Evolutionary conservation across 768 basidiomycete genomes (phyloP), one percentile per base, ranked within the genome.

Genomic region (Naganishia vishniacii): DNA sequence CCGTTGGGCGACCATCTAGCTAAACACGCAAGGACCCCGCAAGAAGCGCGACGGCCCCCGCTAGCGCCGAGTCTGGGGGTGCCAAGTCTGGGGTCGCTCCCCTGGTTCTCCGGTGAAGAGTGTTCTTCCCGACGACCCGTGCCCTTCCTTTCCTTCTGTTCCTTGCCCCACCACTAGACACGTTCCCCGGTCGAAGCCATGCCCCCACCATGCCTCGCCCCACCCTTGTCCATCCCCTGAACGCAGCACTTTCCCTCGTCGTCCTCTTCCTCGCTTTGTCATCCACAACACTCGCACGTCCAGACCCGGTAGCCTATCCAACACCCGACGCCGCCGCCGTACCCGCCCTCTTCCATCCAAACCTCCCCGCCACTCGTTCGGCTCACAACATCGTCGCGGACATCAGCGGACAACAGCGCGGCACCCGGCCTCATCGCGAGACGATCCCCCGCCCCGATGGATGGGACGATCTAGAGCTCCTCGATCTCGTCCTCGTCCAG

Each of bases 401-500:
- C 6, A 40, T 65, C 23, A 61, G 58, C 16, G 47, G n/a, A 25
- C 59, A 62, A 18, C 34, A 48, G 31, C 34, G 31, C 5, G 18
- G 42, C 16, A 51, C 42, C 15, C 28, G 48, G 31, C 34, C 47
- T 48, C 48, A 29, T 13, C 31, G 26, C 4, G 28, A 41, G 31
- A 34, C 53, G 9, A 40, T 56, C 4, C 34, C 53, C n/a, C 53
- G 53, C 11, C 62, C 62, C 20, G 48, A 42, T 29, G 62, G 62
- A 16, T 63, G 48, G 48, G 62, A 63, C 45, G 84, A 87, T 62
- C 80, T 85, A 20, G 82, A 86, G 53, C 79, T 94, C 12, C 77
- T 91, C 65, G 88, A 94, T 71, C 83, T 89, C 61, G 88, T 95
- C 28, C 84, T 99, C 18, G 83, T 94, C 12, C 89, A 92, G 0